phyloP scores from a whole-genome alignment of 257 asterid species.

The Solanum chilense region DNA sequence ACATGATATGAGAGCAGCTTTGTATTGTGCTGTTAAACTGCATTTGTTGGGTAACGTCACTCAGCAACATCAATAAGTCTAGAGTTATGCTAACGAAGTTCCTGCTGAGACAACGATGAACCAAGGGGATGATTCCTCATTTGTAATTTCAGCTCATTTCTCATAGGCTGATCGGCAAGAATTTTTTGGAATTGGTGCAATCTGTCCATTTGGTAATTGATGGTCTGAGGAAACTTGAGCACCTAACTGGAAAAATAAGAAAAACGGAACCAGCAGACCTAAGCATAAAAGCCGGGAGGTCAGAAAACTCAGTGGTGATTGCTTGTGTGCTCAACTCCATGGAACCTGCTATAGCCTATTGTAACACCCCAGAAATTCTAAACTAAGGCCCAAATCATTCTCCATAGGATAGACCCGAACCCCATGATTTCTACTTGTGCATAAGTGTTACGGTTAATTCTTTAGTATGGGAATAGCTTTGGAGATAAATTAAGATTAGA shows the following conservation, averaged over 20 bases:
- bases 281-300: not conserved
- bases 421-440: not conserved
- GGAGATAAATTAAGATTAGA: not conserved
- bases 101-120: not conserved
- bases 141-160: not conserved
- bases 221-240: not conserved
- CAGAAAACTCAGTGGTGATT: not conserved
- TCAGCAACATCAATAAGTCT: not conserved
- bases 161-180: not conserved
- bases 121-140: not conserved
- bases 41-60: not conserved
- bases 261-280: not conserved
- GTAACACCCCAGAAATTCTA: not conserved
- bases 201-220: not conserved
- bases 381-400: not conserved
- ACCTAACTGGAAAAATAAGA: not conserved
- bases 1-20: not conserved
- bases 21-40: not conserved
- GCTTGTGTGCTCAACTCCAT: not conserved
- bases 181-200: not conserved
- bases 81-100: not conserved
- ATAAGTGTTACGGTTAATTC: not conserved
- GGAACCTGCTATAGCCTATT: not conserved
- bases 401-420: not conserved
- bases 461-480: not conserved